phyloP scores from a whole-genome alignment of 1,284 basidiomycete genomes.

The Melampsora occidentalis region DNA sequence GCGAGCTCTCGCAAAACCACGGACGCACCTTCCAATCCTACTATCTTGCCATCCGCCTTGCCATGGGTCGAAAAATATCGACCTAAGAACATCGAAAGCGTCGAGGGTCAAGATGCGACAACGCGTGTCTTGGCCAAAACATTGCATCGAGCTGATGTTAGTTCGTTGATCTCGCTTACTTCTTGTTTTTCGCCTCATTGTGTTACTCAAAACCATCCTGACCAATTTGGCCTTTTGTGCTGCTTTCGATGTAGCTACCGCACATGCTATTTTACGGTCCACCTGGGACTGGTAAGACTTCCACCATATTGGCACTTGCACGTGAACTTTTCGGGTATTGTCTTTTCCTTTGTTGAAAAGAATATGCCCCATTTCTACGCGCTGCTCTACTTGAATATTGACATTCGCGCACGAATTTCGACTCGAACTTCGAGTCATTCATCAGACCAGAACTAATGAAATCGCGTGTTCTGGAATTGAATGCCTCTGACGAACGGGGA shows the following conservation, averaged over 20 bases:
- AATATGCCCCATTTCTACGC: conserved; percentile 13
- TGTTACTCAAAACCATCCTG: neutral
- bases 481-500: conserved; percentile 97
- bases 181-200: conserved; percentile 27
- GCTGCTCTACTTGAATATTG: neutral
- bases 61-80: conserved; percentile 97
- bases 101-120: conserved; percentile 95
- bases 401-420: conserved; percentile 35
- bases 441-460: conserved; percentile 89
- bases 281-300: conserved; percentile 97
- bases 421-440: conserved; percentile 27
- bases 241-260: conserved; percentile 67
- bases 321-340: conserved; percentile 86
- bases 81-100: conserved; percentile 61
- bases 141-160: conserved; percentile 30
- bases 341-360: neutral
- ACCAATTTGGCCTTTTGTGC: neutral
- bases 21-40: conserved; percentile 54
- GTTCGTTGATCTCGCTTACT: conserved; percentile 16
- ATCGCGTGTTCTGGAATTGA: conserved; percentile 91
- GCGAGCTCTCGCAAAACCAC: conserved; percentile 51
- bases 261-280: conserved; percentile 99
- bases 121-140: conserved; percentile 59
- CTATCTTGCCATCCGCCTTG: conserved; percentile 66
- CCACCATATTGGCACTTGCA: conserved; percentile 90